Percentiles rank a stretch among this genome's conserved stretches.
Evolutionary conservation across 2,329 filamentous ascomycete species (phyloP).

Genomic region (Scolecobasidium constrictum): DNA sequence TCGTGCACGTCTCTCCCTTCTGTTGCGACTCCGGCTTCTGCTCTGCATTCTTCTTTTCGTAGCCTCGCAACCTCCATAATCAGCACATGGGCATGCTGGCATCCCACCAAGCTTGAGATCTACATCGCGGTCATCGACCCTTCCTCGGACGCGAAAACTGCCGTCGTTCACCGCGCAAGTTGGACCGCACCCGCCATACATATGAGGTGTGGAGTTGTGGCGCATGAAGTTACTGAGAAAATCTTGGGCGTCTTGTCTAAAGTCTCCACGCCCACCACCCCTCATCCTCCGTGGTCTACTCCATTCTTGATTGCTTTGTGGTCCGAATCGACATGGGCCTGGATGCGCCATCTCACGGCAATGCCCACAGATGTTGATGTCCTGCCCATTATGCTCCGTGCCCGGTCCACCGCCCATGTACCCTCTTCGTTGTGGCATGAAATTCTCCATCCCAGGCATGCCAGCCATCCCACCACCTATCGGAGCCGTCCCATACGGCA

Average conservation of each 20-base stretch:
- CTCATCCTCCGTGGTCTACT: conserved; percentile 1
- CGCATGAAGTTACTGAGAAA: not conserved
- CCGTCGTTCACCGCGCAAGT: conserved; percentile 4
- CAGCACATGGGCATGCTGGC: conserved; percentile 4
- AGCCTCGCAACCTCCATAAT: conserved; percentile 3
- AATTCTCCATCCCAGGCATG: not conserved
- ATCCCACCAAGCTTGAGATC: conserved; percentile 6
- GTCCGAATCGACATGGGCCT: not conserved
- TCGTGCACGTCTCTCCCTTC: not conserved
- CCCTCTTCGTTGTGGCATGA: not conserved
- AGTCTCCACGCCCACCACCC: not conserved
- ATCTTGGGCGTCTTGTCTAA: not conserved
- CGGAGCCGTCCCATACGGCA: not conserved
- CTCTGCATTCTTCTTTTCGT: not conserved
- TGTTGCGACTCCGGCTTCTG: not conserved
- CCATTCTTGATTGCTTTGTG: not conserved
- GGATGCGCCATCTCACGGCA: not conserved
- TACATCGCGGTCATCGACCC: conserved; percentile 1
- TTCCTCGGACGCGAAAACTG: conserved; percentile 5
- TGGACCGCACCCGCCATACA: conserved; percentile 4
- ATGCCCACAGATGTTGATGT: not conserved
- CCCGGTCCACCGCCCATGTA: not conserved
- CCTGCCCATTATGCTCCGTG: not conserved
- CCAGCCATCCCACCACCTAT: not conserved
- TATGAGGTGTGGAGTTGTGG: not conserved